Conservation (phyloP, 108 stramenopile species). For the Nitzschia putrida region DNA sequence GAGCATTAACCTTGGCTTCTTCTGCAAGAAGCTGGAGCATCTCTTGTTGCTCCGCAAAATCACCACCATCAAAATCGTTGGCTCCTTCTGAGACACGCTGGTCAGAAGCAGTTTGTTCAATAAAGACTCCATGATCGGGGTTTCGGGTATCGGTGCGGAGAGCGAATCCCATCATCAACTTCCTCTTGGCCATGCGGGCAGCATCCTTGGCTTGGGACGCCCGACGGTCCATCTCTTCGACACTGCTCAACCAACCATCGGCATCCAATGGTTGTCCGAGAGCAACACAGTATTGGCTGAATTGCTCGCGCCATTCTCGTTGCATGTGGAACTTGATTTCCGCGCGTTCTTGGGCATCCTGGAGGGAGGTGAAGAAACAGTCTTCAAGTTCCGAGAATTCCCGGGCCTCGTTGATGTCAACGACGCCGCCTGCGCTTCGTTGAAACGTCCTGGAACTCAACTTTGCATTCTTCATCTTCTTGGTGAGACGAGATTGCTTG, state of each 20-base stretch:
- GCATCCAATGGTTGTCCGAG: slow-evolving; percentile 71
- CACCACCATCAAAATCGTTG: slow-evolving; percentile 26
- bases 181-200: slow-evolving; percentile 63
- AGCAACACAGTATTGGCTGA: slow-evolving; percentile 58
- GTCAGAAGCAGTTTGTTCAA: slow-evolving; percentile 58
- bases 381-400: slow-evolving; percentile 69
- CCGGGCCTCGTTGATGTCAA: slow-evolving; percentile 42
- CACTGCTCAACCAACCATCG: slow-evolving; percentile 66
- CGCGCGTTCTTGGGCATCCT: slow-evolving; percentile 66
- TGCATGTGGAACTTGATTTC: slow-evolving; percentile 88
- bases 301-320: slow-evolving; percentile 84
- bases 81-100: slow-evolving; percentile 29
- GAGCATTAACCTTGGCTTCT: slow-evolving; percentile 35
- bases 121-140: slow-evolving; percentile 70
- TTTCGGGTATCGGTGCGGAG: slow-evolving; percentile 61
- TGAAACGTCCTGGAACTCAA: slow-evolving; percentile 67
- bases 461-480: slow-evolving; percentile 92
- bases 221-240: slow-evolving; percentile 79
- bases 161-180: slow-evolving; percentile 82
- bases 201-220: slow-evolving; percentile 72
- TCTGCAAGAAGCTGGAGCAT: slow-evolving; percentile 47
- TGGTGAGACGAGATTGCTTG: slow-evolving; percentile 87
- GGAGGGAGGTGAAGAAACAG: slow-evolving; percentile 60
- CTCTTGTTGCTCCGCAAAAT: slow-evolving; percentile 34
- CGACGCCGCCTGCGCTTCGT: slow-evolving; percentile 41